Percentiles rank a stretch among this genome's conserved stretches.
Conservation (phyloP, 192 early-diverging fungal genomes). For the Backusella tuberculispora region DNA sequence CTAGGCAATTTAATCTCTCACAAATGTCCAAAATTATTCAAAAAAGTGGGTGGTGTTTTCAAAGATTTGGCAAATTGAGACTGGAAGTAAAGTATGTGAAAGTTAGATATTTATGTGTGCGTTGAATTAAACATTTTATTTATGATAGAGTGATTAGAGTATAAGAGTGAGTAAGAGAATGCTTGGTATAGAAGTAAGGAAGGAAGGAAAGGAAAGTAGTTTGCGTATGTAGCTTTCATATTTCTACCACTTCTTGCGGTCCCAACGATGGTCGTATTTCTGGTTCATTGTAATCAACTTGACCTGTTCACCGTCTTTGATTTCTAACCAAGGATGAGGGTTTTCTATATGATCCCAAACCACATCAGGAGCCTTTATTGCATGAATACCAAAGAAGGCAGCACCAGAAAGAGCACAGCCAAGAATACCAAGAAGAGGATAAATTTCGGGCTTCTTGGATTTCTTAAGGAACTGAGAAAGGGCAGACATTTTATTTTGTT, state of each 20-base stretch:
- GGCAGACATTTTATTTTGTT: background rate
- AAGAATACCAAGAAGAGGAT: constrained; percentile 32
- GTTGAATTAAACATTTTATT: no score
- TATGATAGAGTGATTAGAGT: no score
- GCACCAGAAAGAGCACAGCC: constrained; percentile 27
- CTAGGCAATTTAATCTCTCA: no score
- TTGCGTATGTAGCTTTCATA: background rate
- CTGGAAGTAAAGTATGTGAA: no score
- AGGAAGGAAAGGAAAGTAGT: background rate
- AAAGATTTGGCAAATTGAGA: no score
- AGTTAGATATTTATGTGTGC: no score
- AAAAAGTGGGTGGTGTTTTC: no score
- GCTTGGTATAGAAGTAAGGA: no score
- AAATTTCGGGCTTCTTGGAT: constrained; percentile 35
- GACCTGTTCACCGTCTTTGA: background rate
- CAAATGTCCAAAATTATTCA: no score
- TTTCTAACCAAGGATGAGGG: background rate
- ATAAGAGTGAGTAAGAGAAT: no score
- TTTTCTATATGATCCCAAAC: constrained; percentile 30
- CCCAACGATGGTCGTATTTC: constrained; percentile 6
- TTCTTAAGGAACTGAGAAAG: constrained; percentile 3
- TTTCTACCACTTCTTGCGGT: constrained; percentile 11
- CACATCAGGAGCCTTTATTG: constrained; percentile 32
- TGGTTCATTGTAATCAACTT: constrained; percentile 11
- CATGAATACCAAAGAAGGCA: constrained; percentile 22